These are phyloP conservation scores for Penicillium egyptiacum DNA, from an alignment of 495 filamentous ascomycete genomes.

Conservation along the genomic window DNA sequence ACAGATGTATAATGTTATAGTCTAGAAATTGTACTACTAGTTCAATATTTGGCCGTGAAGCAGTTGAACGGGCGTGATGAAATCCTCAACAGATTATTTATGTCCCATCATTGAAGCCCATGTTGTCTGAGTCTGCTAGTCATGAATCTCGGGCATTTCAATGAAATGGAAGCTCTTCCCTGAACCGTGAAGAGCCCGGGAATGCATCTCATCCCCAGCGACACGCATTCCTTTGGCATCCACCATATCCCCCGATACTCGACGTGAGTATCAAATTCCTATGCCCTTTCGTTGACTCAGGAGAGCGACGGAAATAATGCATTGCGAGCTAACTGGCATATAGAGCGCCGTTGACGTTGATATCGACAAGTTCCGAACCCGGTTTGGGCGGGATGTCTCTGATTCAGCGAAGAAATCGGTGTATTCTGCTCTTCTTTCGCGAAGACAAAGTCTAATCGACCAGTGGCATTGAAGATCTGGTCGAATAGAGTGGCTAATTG, in stretches of 20 bases:
- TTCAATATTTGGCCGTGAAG: not conserved
- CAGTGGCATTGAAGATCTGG: constrained; percentile 5
- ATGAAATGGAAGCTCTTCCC: constrained; percentile 19
- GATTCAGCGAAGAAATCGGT: constrained; percentile 7
- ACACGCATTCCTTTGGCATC: constrained; percentile 17
- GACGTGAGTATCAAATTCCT: constrained; percentile 20
- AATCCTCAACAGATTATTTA: not conserved
- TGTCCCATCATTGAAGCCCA: constrained; percentile 11
- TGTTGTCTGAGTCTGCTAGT: not conserved
- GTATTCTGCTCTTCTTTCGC: constrained; percentile 22
- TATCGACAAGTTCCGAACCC: constrained; percentile 49
- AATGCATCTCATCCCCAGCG: constrained; percentile 11
- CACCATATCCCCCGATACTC: constrained; percentile 23
- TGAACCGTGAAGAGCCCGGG: constrained; percentile 18
- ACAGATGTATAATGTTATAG: not conserved
- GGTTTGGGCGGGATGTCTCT: constrained; percentile 45
- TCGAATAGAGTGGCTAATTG: constrained; percentile 14
- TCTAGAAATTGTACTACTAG: not conserved
- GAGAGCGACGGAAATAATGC: constrained; percentile 27
- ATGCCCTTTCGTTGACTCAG: constrained; percentile 2
- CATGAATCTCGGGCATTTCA: constrained; percentile 11
- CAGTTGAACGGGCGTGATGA: not conserved
- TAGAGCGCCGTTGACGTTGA: constrained; percentile 63
- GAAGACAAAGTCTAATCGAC: constrained; percentile 28
- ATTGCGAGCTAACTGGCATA: constrained; percentile 61